Percentiles rank a stretch among this genome's conserved stretches.
phyloP scores from a whole-genome alignment of 1,284 basidiomycete species.

The Cryptococcus deneoformans region DNA sequence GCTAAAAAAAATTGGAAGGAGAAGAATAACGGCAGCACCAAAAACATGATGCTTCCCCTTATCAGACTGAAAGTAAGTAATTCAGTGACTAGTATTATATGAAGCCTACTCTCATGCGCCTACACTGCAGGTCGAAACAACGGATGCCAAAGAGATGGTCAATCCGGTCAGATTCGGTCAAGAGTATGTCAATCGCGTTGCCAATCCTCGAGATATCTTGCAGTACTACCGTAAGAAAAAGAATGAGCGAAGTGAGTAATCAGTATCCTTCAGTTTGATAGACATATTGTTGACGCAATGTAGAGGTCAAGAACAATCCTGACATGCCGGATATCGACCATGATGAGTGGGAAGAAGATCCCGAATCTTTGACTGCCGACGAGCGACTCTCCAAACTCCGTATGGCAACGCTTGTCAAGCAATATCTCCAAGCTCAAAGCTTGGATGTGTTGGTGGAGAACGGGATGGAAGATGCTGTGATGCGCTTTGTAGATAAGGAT shows the following conservation, averaged over 20 bases:
- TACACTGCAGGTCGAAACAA: conserved; percentile 75
- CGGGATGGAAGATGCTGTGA: conserved; percentile 89
- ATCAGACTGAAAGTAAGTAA: conserved; percentile 71
- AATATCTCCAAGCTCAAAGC: conserved; percentile 85
- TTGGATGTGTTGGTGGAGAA: conserved; percentile 79
- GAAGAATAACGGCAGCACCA: conserved; percentile 56
- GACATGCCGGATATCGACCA: conserved; percentile 56
- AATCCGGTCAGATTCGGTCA: conserved; percentile 97
- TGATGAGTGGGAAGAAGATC: conserved; percentile 63
- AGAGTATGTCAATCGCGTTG: conserved; percentile 85
- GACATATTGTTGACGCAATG: not conserved
- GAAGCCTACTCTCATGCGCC: too few species aligned
- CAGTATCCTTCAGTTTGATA: not conserved
- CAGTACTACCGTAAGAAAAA: conserved; percentile 82
- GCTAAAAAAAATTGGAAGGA: conserved; percentile 80
- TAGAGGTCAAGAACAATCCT: conserved; percentile 41
- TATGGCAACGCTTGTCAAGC: conserved; percentile 65
- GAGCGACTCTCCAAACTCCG: conserved; percentile 48
- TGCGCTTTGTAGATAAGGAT: conserved; percentile 92
- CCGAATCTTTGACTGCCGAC: conserved; percentile 47
- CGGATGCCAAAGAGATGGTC: conserved; percentile 79
- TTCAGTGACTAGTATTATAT: not conserved
- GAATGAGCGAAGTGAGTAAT: conserved; percentile 45
- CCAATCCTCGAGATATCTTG: conserved; percentile 91
- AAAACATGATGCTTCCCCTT: conserved; percentile 79